Conservation (phyloP, 495 filamentous ascomycete genomes). For the Lepraria neglecta region DNA sequence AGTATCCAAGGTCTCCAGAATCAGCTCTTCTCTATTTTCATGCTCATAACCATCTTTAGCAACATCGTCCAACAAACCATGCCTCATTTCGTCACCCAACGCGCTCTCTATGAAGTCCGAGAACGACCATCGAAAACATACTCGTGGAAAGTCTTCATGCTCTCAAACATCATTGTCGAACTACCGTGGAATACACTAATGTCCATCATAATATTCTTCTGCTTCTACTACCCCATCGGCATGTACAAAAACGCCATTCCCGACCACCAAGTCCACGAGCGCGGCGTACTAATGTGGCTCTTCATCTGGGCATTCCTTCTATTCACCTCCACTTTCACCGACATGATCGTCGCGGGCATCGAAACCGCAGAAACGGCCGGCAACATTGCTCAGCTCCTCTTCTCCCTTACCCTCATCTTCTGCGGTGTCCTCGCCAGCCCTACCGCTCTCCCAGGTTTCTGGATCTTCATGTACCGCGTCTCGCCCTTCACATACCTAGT, state of each 20-base stretch:
- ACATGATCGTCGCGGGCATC: slow-evolving; percentile 61
- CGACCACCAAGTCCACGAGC: slow-evolving; percentile 49
- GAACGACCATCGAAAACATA: slow-evolving; percentile 82
- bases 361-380: slow-evolving; percentile 59
- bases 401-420: slow-evolving; percentile 63
- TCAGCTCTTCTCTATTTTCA: slow-evolving; percentile 81
- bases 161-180: slow-evolving; percentile 69
- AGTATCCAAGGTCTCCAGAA: slow-evolving; percentile 76
- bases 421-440: slow-evolving; percentile 66
- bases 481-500: slow-evolving; percentile 71
- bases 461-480: slow-evolving; percentile 80
- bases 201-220: slow-evolving; percentile 61
- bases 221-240: slow-evolving; percentile 78
- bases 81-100: slow-evolving; percentile 73
- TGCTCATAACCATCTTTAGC: slow-evolving; percentile 70
- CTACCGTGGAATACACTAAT: slow-evolving; percentile 69
- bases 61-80: slow-evolving; percentile 77
- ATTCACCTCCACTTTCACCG: slow-evolving; percentile 48
- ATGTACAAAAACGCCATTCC: slow-evolving; percentile 62
- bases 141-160: slow-evolving; percentile 75
- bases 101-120: slow-evolving; percentile 74
- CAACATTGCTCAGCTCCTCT: slow-evolving; percentile 60
- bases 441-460: slow-evolving; percentile 58
- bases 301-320: slow-evolving; percentile 44
- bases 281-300: slow-evolving; percentile 62